These are phyloP conservation scores for Mycena chlorophos DNA, from an alignment of 768 basidiomycete species.

Conservation along the genomic window DNA sequence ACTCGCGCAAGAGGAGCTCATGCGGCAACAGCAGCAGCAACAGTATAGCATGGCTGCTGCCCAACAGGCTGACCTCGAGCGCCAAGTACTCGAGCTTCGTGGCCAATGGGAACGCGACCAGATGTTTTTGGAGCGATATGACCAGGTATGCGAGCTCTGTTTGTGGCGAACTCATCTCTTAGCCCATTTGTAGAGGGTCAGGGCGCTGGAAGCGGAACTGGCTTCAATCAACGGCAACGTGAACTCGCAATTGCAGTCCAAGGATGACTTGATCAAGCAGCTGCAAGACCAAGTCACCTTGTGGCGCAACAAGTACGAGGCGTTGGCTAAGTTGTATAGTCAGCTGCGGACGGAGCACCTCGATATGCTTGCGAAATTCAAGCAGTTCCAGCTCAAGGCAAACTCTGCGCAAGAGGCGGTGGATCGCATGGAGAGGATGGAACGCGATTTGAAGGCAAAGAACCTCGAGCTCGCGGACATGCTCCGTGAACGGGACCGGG, in stretches of 20 bases:
- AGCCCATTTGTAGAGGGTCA: constrained; percentile 69
- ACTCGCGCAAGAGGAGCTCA: constrained; percentile 83
- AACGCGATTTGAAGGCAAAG: constrained; percentile 96
- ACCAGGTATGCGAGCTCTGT: constrained; percentile 62
- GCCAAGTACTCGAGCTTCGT: constrained; percentile 87
- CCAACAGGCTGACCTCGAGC: constrained; percentile 82
- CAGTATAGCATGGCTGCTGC: constrained; percentile 71
- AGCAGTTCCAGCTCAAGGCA: constrained; percentile 95
- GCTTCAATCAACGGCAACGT: constrained; percentile 72
- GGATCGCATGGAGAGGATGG: constrained; percentile 98
- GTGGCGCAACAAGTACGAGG: constrained; percentile 99
- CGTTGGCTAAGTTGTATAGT: constrained; percentile 96
- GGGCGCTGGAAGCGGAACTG: constrained; percentile 91
- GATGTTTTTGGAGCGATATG: constrained; percentile 96
- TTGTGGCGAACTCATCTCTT: constrained; percentile 4
- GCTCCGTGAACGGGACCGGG: constrained; percentile 95
- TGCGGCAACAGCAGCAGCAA: constrained; percentile 81
- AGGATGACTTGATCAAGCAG: constrained; percentile 94
- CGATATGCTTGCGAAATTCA: constrained; percentile 95
- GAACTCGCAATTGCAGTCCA: constrained; percentile 81
- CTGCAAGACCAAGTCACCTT: constrained; percentile 94
- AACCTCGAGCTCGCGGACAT: constrained; percentile 98
- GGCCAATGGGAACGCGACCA: constrained; percentile 99
- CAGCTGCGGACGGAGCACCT: constrained; percentile 96
- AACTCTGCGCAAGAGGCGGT: constrained; percentile 98